Percentiles rank a stretch among this genome's conserved stretches.
Evolutionary conservation across 1,284 basidiomycete genomes (phyloP).

Genomic region (Leccinum griseonigrum): DNA sequence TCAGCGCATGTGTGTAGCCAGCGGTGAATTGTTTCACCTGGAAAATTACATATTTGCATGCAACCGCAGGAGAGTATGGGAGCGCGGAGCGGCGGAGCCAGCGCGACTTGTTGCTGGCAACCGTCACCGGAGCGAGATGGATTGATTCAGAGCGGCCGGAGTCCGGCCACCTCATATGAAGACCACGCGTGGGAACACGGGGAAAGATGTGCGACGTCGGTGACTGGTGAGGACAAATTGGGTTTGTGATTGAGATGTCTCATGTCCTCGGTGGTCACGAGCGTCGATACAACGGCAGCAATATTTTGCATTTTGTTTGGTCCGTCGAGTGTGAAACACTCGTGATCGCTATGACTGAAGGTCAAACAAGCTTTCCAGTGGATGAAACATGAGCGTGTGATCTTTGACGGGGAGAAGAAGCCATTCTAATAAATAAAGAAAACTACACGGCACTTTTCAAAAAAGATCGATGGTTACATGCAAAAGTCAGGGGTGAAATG

Average conservation of each 20-base stretch:
- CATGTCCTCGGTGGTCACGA: not conserved
- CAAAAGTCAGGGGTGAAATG: not conserved
- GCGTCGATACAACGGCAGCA: not conserved
- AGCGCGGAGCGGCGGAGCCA: constrained; percentile 3
- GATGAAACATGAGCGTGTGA: not conserved
- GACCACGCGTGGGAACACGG: not conserved
- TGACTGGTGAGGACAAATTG: not conserved
- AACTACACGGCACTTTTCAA: not conserved
- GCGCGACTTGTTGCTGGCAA: not conserved
- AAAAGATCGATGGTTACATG: not conserved
- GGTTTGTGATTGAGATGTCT: not conserved
- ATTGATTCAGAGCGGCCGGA: not conserved
- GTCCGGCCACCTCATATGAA: not conserved
- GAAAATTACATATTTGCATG: not conserved
- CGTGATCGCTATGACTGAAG: not conserved
- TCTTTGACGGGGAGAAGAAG: not conserved
- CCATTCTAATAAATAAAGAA: not conserved
- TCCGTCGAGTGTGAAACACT: not conserved
- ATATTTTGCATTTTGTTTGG: not conserved
- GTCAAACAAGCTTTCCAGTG: not conserved
- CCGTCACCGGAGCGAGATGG: not conserved
- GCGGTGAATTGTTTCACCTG: not conserved
- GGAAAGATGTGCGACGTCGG: not conserved
- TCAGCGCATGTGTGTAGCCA: not conserved
- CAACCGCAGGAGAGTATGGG: not conserved